Evolutionary conservation across 192 early-diverging fungal species (phyloP), one percentile per base, ranked within the genome.

Genomic region (Cetraspora pellucida): DNA sequence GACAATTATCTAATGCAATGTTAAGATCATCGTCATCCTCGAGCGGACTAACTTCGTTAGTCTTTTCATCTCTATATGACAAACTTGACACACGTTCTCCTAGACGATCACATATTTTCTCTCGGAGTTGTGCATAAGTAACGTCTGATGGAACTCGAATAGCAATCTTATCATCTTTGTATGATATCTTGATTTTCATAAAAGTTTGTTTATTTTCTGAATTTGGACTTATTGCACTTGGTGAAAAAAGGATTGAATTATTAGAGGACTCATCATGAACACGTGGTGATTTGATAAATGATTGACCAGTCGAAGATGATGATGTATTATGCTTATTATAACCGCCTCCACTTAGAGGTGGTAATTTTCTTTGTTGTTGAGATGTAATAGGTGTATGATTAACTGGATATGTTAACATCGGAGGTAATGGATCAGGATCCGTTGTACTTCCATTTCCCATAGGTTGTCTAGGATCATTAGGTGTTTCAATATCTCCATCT

Each of bases 101-200:
- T 11, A 94, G 71, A 74, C 89, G 88, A 60, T 88, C 84, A 31
- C 85, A 82, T 50, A 94, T 86, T 70, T 89, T 88, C 68, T 85
- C 82, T 77, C 87, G 82, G 19, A 94, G 82, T 37, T 82, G 77
- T 10, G 75, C 80, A 61, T 90, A 85, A 14, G 86, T 87, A 78
- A 88, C 80, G 65, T 85, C 80, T 3, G 87, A 83, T 0, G 90
- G 87, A 72, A 94, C 81, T 73, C 89, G 88, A 69, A 94, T 89
- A 8, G 92, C 92, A 77, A 91, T 87, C 76, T 92, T 89, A 69
- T 94, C 92, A 31, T 87, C 90, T 50, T 85, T 82, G 77, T 88
- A 85, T 55, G 84, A 86, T 66, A 94, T 88, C 82, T 94, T 94
- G 49, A 92, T 84, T 78, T 92, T 94, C 60, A 94, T 89, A 60